Base-by-base conservation (phyloP, 257 asterid species). In the Craterostigma plantagineum region DNA sequence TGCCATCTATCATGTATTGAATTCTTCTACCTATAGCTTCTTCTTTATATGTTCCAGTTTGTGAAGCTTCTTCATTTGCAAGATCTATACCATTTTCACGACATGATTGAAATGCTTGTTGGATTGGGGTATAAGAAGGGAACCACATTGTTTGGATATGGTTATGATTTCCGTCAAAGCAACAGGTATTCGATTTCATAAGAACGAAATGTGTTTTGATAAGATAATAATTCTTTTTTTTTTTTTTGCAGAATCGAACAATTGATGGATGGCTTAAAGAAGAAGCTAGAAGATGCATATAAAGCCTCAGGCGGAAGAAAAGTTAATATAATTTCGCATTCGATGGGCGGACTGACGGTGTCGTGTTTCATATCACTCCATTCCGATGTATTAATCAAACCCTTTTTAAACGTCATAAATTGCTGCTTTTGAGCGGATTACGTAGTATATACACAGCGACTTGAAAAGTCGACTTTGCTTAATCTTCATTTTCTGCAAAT, bases 151-250 rank as follows among this genome's bases (percentile, higher is more conserved):
- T 87, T 82, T 14, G 95, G 98, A 9, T 82, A 73, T 61, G 98
- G 98, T 51, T 87, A 68, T 8, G 98, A 87, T 60, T 87, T 87
- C 49, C 95, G 98, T 47, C 98, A 87, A 55, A 87, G 98, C 75
- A 87, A 70, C 57, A 82, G 98, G 98, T 87, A 65, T 35, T 23
- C 30, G 30, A 23, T 23, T 23, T 23, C 30, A 23, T 23, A 23
- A 2, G 30, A 23, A 23, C n/a, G 51, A 8, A 18, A 17, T 49
- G 3, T 48, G 14, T 46, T 43, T 10, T 16, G 16, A 27, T 34
- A 35, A 16, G 9, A 17, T 47, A 16, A 16, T 18, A 37, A 18
- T 12, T 18, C 50, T 17, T 58, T 8, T 36, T 10, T 16, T 56
- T 58, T 14, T 47, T 36, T 18, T 60, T 65, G 52, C 73, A 87